Evolutionary conservation across 768 basidiomycete genomes (phyloP), one percentile per base, ranked within the genome.

Genomic region (Leucogyrophana mollusca): DNA sequence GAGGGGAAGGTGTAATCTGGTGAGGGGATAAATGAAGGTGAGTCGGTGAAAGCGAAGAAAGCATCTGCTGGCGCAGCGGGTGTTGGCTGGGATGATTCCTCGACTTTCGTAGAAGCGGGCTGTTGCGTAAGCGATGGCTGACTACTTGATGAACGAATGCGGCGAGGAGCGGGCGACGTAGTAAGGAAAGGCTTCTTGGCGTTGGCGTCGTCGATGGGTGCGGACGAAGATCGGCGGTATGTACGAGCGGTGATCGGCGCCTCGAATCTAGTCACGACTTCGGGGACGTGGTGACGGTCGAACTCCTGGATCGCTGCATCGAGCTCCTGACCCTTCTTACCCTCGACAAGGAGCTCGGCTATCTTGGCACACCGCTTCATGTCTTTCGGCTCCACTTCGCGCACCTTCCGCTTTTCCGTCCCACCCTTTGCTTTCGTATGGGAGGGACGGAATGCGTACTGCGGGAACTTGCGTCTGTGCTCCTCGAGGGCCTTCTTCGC

Each of bases 401-500:
- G 56, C 11, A 65, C 64, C 30, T 55, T 69, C 48, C 43, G 65
- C 58, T 59, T 68, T 62, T 49, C 70, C 48, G 54, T 57, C 40
- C 46, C 53, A 21, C 53, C 62, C 58, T 62, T 67, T 5, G 35
- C 24, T 45, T 59, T 65, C 0, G 58, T 22, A 56, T 85, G 83
- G 14, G 77, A 65, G 1, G 87, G 87, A 18, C 79, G 71, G 67
- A 89, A 90, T 2, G 85, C 75, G 56, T 90, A 90, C 63, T 83
- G 73, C 17, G 89, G 87, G 68, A 79, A 89, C 49, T 57, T 62
- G 56, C 78, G 80, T 66, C 80, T 83, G 63, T 90, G 87, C 54
- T 87, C 87, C 38, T 82, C 85, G 39, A 80, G 77, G 0, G 84
- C 85, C 34, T 73, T 70, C 70, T 83, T 83, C 14, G 89, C 89